These are phyloP conservation scores for Aspergillus brasiliensis DNA, from an alignment of 2,329 filamentous ascomycete genomes.

Conservation along the genomic window DNA sequence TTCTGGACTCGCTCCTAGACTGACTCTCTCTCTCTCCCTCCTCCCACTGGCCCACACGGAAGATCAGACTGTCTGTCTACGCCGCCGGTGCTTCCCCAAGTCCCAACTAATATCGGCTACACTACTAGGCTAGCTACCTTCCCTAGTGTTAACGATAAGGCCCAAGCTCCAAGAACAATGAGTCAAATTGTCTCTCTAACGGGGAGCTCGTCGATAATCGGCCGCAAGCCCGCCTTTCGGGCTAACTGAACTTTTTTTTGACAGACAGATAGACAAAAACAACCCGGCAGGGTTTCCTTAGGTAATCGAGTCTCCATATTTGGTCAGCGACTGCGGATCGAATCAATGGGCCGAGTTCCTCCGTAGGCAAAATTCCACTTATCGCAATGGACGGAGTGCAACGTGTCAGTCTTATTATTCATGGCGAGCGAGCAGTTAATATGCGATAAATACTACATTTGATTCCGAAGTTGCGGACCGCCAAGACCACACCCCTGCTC, in stretches of 20 bases:
- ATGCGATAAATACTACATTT: not conserved
- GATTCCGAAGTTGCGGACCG: not conserved
- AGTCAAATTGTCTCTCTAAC: not conserved
- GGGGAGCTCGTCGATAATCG: not conserved
- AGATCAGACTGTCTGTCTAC: not conserved
- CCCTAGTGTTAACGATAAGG: not conserved
- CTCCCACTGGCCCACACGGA: conserved; percentile 1
- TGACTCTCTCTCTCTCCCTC: not conserved
- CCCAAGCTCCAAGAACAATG: not conserved
- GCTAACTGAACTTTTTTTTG: not conserved
- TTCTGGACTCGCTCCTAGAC: no score
- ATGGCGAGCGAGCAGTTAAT: not conserved
- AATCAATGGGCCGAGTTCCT: not conserved
- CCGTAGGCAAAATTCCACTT: not conserved
- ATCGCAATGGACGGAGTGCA: not conserved
- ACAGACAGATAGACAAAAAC: not conserved
- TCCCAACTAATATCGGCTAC: conserved; percentile 3
- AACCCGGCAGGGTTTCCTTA: not conserved
- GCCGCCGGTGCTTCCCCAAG: not conserved
- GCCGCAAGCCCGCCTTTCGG: no score
- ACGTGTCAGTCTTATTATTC: conserved; percentile 4
- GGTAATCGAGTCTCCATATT: not conserved
- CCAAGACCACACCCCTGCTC: not conserved
- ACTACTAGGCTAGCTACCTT: not conserved
- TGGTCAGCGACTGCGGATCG: not conserved